phyloP scores from a whole-genome alignment of 1,284 basidiomycete species.

The Mrakiaceae sp. region DNA sequence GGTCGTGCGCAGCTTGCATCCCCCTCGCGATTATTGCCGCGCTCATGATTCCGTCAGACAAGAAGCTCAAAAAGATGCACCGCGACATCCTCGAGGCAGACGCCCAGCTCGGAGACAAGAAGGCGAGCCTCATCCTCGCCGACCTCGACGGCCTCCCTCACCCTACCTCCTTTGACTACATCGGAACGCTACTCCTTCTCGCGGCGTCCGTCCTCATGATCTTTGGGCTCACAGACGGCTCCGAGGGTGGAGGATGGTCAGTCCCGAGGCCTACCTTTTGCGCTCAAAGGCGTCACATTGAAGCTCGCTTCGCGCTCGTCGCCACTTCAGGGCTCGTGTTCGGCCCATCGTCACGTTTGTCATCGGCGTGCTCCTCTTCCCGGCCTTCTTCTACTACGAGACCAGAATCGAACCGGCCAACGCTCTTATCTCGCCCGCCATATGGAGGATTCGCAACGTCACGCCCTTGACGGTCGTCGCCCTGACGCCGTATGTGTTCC shows the following conservation, averaged over 20 bases:
- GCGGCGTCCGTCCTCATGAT: conserved; percentile 14
- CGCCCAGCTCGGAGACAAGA: background rate
- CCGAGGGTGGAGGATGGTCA: conserved; percentile 17
- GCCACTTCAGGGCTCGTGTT: conserved; percentile 11
- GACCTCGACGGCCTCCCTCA: background rate
- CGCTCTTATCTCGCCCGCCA: conserved; percentile 27
- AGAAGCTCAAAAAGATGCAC: background rate
- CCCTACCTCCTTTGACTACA: conserved; percentile 22
- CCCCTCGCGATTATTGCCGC: background rate
- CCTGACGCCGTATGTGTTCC: conserved; percentile 22
- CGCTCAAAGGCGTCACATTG: background rate
- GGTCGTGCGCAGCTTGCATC: background rate
- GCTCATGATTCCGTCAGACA: background rate
- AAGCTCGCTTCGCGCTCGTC: background rate
- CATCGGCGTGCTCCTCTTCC: conserved; percentile 26
- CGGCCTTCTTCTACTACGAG: conserved; percentile 26
- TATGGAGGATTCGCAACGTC: conserved; percentile 32
- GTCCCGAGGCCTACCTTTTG: background rate
- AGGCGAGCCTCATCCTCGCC: background rate
- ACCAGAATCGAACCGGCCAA: conserved; percentile 25
- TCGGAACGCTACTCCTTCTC: conserved; percentile 25
- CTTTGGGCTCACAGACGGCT: conserved; percentile 18
- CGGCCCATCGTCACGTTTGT: conserved; percentile 17
- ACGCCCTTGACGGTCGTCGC: conserved; percentile 27
- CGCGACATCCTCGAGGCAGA: background rate